Percentiles rank a stretch among this genome's conserved stretches.
phyloP scores from a whole-genome alignment of 345 rosid species.

The Eucalyptus shirleyi region DNA sequence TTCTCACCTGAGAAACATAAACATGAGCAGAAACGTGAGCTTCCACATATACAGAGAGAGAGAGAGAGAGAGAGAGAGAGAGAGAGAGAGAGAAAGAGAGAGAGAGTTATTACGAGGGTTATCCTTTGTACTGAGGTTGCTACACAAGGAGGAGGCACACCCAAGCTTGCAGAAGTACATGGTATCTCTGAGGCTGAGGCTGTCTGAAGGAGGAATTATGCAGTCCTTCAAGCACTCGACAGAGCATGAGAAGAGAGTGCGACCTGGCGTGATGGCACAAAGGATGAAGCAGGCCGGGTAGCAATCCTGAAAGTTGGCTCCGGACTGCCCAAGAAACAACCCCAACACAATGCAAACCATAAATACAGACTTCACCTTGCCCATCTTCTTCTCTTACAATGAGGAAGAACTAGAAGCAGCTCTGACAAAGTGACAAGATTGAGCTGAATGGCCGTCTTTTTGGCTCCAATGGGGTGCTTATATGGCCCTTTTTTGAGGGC shows the following conservation, averaged over 20 bases:
- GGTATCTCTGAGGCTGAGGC: background rate
- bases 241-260: background rate
- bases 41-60: background rate
- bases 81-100: background rate
- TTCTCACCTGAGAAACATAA: constrained; percentile 5
- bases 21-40: background rate
- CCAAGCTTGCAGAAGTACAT: constrained; percentile 27
- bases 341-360: constrained; percentile 5
- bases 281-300: constrained; percentile 16
- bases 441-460: background rate
- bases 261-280: constrained; percentile 3
- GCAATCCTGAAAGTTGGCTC: constrained; percentile 12
- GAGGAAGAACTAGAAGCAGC: background rate
- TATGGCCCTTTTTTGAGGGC: background rate
- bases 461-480: background rate
- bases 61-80: background rate
- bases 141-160: constrained; percentile 28
- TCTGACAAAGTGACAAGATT: background rate
- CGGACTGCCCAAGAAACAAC: background rate
- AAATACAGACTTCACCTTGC: background rate
- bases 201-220: background rate
- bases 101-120: constrained; percentile 12
- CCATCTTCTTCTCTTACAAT: background rate
- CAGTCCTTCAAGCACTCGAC: constrained; percentile 25
- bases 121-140: constrained; percentile 20